Evolutionary conservation across 1,139 yeast genomes (phyloP).

Genomic region (Candida sanyaensis): DNA sequence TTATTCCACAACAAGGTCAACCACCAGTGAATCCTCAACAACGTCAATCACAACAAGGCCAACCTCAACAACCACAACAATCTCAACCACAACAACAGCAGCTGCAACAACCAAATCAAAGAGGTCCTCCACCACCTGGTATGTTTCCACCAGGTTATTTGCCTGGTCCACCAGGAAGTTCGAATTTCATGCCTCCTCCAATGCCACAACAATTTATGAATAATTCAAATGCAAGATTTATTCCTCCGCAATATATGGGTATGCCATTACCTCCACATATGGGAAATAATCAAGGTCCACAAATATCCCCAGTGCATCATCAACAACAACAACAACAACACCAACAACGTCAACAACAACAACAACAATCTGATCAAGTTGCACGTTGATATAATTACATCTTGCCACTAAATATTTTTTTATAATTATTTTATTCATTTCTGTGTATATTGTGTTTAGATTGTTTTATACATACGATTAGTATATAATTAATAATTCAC

Average conservation of each 20-base stretch:
- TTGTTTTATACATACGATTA: not conserved
- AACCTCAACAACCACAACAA: slow-evolving; percentile 10
- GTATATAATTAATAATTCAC: not conserved
- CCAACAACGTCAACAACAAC: slow-evolving; percentile 7
- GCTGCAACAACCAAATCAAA: slow-evolving; percentile 7
- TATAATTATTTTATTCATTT: not conserved
- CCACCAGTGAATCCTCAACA: slow-evolving; percentile 16
- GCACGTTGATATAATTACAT: not conserved
- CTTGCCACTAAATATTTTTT: not conserved
- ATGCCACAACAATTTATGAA: slow-evolving; percentile 23
- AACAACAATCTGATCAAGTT: not conserved
- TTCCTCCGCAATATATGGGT: slow-evolving; percentile 26
- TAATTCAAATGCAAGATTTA: slow-evolving; percentile 17
- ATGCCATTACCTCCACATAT: slow-evolving; percentile 22
- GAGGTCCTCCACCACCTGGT: slow-evolving; percentile 16
- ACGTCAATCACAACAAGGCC: slow-evolving; percentile 11
- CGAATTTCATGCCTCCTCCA: slow-evolving; percentile 16
- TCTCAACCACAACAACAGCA: slow-evolving; percentile 22
- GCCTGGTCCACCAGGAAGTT: slow-evolving; percentile 19
- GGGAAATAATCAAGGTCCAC: slow-evolving; percentile 14
- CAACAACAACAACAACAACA: slow-evolving; percentile 8
- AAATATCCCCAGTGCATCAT: slow-evolving; percentile 4
- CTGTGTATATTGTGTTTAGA: not conserved
- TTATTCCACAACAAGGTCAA: slow-evolving; percentile 14
- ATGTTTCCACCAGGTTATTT: slow-evolving; percentile 17